These are phyloP conservation scores for Phaeosphaeriaceae sp. DNA, from an alignment of 2,329 filamentous ascomycete genomes.

Conservation along the genomic window DNA sequence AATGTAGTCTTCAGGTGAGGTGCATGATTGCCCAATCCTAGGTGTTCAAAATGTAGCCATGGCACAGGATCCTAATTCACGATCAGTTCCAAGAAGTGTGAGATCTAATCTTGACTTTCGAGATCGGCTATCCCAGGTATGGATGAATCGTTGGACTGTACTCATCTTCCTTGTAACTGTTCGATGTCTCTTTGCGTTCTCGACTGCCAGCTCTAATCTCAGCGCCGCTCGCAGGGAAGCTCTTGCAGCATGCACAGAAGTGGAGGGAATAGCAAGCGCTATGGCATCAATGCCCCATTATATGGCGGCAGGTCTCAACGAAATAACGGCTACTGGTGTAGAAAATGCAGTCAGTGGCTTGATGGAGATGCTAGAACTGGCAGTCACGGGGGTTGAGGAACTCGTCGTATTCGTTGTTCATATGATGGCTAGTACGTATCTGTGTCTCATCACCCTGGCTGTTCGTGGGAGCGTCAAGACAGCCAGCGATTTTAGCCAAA, in stretches of 20 bases:
- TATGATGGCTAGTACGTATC: slow-evolving; percentile 86
- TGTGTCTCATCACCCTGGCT: slow-evolving; percentile 85
- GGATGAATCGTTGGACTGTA: slow-evolving; percentile 97
- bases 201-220: slow-evolving; percentile 75
- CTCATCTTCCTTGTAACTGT: slow-evolving; percentile 84
- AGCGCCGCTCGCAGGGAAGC: slow-evolving; percentile 79
- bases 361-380: slow-evolving; percentile 77
- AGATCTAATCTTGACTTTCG: slow-evolving; percentile 89
- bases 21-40: too few relatives aligned
- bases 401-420: slow-evolving; percentile 93
- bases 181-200: slow-evolving; percentile 77
- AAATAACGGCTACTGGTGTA: slow-evolving; percentile 79
- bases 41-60: too few relatives aligned
- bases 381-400: slow-evolving; percentile 81
- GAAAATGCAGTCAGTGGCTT: slow-evolving; percentile 81
- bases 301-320: slow-evolving; percentile 86
- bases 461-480: slow-evolving; percentile 79
- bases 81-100: too few relatives aligned
- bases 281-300: slow-evolving; percentile 99
- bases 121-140: slow-evolving; percentile 90
- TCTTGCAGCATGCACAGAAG: slow-evolving; percentile 85
- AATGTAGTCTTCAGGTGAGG: too few relatives aligned
- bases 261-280: slow-evolving; percentile 89
- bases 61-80: too few relatives aligned
- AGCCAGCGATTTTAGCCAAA: slow-evolving; percentile 66